phyloP scores from a whole-genome alignment of 164 flowering plant genomes.

The Annona cherimola region DNA sequence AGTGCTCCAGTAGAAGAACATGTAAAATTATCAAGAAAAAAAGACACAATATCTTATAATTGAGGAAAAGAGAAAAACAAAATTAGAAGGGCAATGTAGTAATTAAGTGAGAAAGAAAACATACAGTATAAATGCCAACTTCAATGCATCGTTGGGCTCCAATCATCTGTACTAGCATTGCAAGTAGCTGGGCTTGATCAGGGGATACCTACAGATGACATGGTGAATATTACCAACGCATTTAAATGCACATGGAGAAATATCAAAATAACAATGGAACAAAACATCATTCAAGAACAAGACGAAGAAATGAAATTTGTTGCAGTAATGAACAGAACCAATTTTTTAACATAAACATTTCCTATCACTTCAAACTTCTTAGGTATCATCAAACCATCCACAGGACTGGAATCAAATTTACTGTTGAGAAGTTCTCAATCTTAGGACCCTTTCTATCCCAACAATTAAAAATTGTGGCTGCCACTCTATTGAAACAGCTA shows the following conservation, averaged over 20 bases:
- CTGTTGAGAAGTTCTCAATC: no score
- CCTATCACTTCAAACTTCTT: background rate
- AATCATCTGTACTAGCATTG: slow-evolving; percentile 79
- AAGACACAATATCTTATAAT: background rate
- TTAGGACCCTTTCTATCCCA: background rate
- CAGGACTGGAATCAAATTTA: background rate
- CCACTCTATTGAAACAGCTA: background rate
- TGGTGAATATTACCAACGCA: background rate
- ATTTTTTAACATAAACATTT: background rate
- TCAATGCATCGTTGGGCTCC: slow-evolving; percentile 83
- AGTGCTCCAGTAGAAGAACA: no score
- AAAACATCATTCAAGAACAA: background rate
- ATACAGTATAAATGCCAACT: slow-evolving; percentile 80
- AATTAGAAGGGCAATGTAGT: background rate
- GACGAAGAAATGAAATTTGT: background rate
- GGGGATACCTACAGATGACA: slow-evolving; percentile 66
- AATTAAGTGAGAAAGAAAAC: slow-evolving; percentile 7
- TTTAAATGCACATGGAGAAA: background rate
- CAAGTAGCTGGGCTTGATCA: slow-evolving; percentile 86
- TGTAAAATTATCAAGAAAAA: no score
- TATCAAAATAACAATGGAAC: background rate
- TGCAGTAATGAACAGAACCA: background rate
- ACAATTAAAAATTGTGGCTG: background rate
- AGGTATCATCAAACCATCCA: no score
- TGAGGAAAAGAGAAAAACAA: background rate